phyloP scores from a whole-genome alignment of 192 early-diverging fungal genomes.

The Linnemannia exigua region DNA sequence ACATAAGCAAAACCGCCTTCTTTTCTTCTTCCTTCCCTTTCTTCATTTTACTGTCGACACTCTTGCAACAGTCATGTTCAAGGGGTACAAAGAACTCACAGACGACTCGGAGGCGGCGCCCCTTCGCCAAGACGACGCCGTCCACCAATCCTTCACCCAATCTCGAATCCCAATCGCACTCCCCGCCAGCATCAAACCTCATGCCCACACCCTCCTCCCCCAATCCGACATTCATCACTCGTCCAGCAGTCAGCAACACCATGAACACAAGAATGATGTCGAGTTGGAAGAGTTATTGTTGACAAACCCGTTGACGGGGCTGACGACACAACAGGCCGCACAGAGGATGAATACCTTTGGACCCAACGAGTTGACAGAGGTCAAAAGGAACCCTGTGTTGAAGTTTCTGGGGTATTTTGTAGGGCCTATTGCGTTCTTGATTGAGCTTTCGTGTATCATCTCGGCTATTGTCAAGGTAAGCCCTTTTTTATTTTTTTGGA shows the following conservation, averaged over 20 bases:
- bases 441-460: conserved; percentile 64
- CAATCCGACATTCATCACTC: not conserved
- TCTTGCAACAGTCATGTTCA: conserved; percentile 13
- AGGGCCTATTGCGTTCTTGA: conserved; percentile 77
- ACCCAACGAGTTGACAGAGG: conserved; percentile 83
- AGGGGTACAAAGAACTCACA: conserved; percentile 45
- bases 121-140: conserved; percentile 22
- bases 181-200: not conserved
- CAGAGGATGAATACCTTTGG: conserved; percentile 77
- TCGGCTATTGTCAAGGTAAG: conserved; percentile 52
- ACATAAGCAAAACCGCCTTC: not conserved
- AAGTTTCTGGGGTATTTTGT: conserved; percentile 67
- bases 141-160: conserved; percentile 12
- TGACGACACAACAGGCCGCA: conserved; percentile 66
- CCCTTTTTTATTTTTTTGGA: not conserved
- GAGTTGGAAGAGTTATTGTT: conserved; percentile 67
- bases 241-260: too few species aligned
- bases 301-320: conserved; percentile 73
- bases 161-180: conserved; percentile 7
- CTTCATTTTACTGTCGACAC: not conserved
- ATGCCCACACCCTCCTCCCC: not conserved
- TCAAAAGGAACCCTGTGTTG: conserved; percentile 54
- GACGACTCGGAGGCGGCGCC: conserved; percentile 30
- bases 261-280: conserved; percentile 13
- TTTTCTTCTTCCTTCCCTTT: not conserved